phyloP scores from a whole-genome alignment of 164 flowering plant species.

The Liriodendron chinense region DNA sequence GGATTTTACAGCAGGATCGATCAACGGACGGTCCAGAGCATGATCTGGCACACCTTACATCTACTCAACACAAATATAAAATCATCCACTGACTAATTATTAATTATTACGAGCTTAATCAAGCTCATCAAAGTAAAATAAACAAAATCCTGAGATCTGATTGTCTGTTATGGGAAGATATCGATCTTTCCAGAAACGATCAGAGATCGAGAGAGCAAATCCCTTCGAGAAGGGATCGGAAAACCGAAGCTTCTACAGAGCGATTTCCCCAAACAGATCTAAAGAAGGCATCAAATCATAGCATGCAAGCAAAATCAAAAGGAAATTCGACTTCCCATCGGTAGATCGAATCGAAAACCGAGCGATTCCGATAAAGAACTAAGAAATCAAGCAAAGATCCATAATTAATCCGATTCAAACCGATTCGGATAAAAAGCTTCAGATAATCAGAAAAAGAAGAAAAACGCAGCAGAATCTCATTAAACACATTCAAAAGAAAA shows the following conservation, averaged over 20 bases:
- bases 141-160: background rate
- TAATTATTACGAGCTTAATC: background rate
- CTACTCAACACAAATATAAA: too few species aligned
- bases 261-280: too few species aligned
- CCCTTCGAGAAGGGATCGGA: background rate
- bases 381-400: background rate
- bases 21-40: too few species aligned
- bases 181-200: background rate
- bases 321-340: background rate
- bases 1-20: too few species aligned
- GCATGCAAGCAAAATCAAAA: background rate
- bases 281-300: background rate
- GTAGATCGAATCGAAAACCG: background rate
- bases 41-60: too few species aligned
- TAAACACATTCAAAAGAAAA: background rate
- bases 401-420: background rate
- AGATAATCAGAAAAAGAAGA: background rate
- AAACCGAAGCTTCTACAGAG: background rate
- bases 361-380: background rate
- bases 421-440: background rate
- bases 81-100: too few species aligned
- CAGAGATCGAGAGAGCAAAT: background rate
- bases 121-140: background rate
- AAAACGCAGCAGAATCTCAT: background rate
- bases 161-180: too few species aligned